phyloP scores from a whole-genome alignment of 192 early-diverging fungal genomes.

The Umbelopsis sp. region DNA sequence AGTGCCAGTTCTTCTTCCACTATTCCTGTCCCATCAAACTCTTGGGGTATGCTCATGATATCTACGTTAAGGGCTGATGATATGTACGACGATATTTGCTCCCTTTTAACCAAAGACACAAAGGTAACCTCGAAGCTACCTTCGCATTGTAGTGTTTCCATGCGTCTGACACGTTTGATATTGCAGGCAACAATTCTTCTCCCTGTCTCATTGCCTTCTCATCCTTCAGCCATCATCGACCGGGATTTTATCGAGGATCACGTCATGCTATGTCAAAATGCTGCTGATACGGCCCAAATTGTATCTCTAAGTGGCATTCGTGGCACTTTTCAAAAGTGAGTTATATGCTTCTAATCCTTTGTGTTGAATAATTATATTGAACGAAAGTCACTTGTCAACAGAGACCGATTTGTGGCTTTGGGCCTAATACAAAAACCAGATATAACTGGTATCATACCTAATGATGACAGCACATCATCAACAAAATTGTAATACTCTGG shows the following conservation, averaged over 20 bases:
- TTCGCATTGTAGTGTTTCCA: constrained; percentile 24
- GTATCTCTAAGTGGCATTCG: constrained; percentile 38
- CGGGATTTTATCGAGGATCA: constrained; percentile 43
- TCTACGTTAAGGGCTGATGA: constrained; percentile 23
- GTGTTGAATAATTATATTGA: not conserved
- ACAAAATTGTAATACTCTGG: not conserved
- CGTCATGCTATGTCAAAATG: constrained; percentile 29
- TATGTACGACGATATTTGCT: not conserved
- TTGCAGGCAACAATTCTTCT: constrained; percentile 28
- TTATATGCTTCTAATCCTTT: not conserved
- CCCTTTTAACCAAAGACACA: not conserved
- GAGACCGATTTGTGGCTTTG: constrained; percentile 38
- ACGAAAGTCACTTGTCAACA: not conserved
- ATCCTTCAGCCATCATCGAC: constrained; percentile 36
- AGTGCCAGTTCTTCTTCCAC: constrained; percentile 23
- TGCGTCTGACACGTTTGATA: not conserved
- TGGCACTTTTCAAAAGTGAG: constrained; percentile 40
- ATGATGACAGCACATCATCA: not conserved
- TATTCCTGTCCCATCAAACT: constrained; percentile 38
- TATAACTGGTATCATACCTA: not conserved
- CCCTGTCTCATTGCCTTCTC: constrained; percentile 34
- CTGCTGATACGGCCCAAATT: constrained; percentile 18
- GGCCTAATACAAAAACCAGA: constrained; percentile 20
- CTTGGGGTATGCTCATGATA: constrained; percentile 41
- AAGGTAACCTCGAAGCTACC: constrained; percentile 31